Evolutionary conservation across 768 basidiomycete species (phyloP).

Genomic region (Tephrocybe rancida): DNA sequence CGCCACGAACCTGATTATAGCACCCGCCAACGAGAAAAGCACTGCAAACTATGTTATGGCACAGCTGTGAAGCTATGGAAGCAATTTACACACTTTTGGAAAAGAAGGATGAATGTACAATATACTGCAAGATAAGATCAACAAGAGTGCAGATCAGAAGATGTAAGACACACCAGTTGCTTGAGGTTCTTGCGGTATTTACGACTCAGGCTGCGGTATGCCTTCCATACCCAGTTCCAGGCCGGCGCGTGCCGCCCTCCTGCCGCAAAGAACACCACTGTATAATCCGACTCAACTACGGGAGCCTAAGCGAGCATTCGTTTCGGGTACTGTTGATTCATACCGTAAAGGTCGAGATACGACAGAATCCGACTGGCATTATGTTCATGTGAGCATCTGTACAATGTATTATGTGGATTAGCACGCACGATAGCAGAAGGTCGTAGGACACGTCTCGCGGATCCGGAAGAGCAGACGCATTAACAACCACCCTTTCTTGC

Average conservation of each 20-base stretch:
- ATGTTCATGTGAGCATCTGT: not conserved
- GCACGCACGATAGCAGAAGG: constrained; percentile 69
- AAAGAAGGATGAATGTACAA: constrained; percentile 88
- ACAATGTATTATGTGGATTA: constrained; percentile 2
- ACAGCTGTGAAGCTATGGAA: not conserved
- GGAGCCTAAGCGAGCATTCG: not conserved
- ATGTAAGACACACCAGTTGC: constrained; percentile 59
- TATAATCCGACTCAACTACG: constrained; percentile 88
- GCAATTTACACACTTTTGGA: constrained; percentile 68
- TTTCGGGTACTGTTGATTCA: constrained; percentile 15
- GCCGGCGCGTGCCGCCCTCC: constrained; percentile 73
- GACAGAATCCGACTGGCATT: constrained; percentile 68
- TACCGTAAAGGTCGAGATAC: constrained; percentile 83
- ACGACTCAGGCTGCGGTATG: constrained; percentile 76
- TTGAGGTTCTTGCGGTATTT: constrained; percentile 91
- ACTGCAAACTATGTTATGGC: constrained; percentile 44
- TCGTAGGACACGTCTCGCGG: constrained; percentile 79
- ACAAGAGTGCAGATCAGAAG: not conserved
- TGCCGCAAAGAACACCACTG: constrained; percentile 85
- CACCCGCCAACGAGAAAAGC: constrained; percentile 87
- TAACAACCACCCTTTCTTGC: constrained; percentile 72
- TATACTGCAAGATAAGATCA: constrained; percentile 51
- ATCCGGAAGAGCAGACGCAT: constrained; percentile 83
- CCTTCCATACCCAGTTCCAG: constrained; percentile 94
- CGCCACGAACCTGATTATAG: constrained; percentile 73